Evolutionary conservation across 495 filamentous ascomycete genomes (phyloP).

Genomic region (Daldinia childiae): DNA sequence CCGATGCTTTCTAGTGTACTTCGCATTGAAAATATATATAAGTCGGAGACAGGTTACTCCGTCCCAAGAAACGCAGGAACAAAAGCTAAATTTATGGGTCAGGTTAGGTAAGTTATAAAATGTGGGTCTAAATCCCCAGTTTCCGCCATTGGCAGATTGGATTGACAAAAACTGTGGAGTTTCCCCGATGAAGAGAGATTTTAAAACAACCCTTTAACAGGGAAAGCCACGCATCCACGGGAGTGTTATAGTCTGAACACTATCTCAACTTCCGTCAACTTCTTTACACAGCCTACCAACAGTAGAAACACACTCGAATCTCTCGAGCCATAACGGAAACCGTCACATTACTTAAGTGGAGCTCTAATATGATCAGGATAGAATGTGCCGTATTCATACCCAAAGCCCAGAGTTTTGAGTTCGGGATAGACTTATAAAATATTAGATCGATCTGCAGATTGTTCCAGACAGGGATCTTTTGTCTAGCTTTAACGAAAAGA

Average conservation of each 20-base stretch:
- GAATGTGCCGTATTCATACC: not conserved
- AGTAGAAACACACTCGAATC: not conserved
- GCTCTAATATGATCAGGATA: not conserved
- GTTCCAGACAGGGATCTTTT: not conserved
- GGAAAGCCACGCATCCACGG: not conserved
- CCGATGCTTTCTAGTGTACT: too few species aligned
- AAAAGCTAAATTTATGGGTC: conserved; percentile 1
- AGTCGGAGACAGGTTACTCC: not conserved
- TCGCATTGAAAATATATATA: not conserved
- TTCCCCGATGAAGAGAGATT: conserved; percentile 1
- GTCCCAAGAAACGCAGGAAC: not conserved
- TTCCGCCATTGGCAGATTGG: conserved; percentile 2
- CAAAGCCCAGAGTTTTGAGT: not conserved
- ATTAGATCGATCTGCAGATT: not conserved
- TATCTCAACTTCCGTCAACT: not conserved
- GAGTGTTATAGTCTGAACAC: not conserved
- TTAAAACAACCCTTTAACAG: not conserved
- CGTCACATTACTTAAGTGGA: not conserved
- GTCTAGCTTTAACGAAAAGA: not conserved
- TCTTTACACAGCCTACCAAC: not conserved
- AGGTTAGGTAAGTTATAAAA: not conserved
- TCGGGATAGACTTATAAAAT: not conserved
- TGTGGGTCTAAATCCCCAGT: not conserved
- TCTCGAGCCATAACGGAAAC: not conserved
- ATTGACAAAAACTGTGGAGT: not conserved